Evolutionary conservation across 2,329 filamentous ascomycete genomes (phyloP).

Genomic region (Lecanicillium sp.): DNA sequence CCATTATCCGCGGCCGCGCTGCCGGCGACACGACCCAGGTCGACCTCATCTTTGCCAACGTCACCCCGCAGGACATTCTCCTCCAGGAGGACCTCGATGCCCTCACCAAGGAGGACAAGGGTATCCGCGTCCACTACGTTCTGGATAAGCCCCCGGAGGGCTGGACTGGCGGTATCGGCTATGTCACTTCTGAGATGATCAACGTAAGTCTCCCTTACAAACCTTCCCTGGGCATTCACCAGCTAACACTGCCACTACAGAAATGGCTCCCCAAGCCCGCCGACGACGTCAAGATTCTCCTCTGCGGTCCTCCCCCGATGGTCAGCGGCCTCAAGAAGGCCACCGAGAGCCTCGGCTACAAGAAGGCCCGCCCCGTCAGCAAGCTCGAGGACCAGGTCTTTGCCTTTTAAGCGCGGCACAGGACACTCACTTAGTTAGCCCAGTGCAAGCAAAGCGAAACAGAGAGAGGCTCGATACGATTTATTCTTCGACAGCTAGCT

Average conservation of each 20-base stretch:
- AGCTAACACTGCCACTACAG: constrained; percentile 32
- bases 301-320: constrained; percentile 97
- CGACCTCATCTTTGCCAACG: constrained; percentile 95
- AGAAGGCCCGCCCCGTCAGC: constrained; percentile 90
- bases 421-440: too few relatives aligned
- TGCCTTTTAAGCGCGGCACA: constrained; percentile 60
- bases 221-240: background rate
- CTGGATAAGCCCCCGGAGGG: constrained; percentile 89
- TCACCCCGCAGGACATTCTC: constrained; percentile 85
- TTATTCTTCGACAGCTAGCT: background rate
- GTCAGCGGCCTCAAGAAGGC: constrained; percentile 95
- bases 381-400: constrained; percentile 98
- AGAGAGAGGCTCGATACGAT: background rate
- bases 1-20: constrained; percentile 73
- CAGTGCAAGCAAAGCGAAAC: background rate
- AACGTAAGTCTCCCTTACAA: constrained; percentile 46
- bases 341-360: constrained; percentile 78
- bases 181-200: constrained; percentile 94
- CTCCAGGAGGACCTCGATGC: constrained; percentile 85
- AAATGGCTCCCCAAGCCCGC: constrained; percentile 76
- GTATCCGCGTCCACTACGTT: constrained; percentile 88
- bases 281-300: constrained; percentile 81
- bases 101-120: constrained; percentile 66
- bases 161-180: constrained; percentile 90
- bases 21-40: constrained; percentile 80